Evolutionary conservation across 345 rosid species (phyloP).

Genomic region (Syzygium grande): DNA sequence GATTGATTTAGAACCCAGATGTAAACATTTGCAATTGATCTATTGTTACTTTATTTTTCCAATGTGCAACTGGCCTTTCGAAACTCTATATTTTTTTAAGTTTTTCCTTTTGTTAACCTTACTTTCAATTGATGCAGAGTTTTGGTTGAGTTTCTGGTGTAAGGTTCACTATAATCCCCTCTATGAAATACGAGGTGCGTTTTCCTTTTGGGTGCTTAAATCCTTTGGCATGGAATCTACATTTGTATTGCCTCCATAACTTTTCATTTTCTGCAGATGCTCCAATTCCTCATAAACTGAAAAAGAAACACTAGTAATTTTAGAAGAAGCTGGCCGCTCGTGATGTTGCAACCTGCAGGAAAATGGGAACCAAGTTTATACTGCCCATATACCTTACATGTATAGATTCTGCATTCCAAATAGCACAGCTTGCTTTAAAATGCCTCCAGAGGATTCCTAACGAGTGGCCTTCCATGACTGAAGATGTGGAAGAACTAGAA

Average conservation of each 20-base stretch:
- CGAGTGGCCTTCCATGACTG: no score
- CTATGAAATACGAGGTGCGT: constrained; percentile 64
- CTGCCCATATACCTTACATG: neutral
- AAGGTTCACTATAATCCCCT: constrained; percentile 90
- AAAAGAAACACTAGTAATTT: constrained; percentile 88
- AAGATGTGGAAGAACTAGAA: no score
- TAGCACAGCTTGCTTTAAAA: no score
- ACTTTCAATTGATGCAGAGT: constrained; percentile 40
- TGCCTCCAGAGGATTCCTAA: no score
- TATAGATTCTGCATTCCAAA: no score
- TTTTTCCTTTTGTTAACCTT: neutral
- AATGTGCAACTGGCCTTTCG: neutral
- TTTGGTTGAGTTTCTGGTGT: constrained; percentile 97
- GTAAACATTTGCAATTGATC: no score
- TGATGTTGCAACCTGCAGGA: neutral
- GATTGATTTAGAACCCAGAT: no score
- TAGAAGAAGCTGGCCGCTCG: constrained; percentile 14
- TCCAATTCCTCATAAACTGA: constrained; percentile 52
- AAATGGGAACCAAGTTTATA: neutral
- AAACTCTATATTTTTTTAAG: neutral
- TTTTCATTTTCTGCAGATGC: constrained; percentile 32
- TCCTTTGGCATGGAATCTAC: neutral
- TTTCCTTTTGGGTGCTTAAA: neutral
- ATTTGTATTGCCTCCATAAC: no score
- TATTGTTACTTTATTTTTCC: no score